Percentiles rank a stretch among this genome's conserved stretches.
Conservation (phyloP, 768 basidiomycete genomes). For the Termitomyces sp. region DNA sequence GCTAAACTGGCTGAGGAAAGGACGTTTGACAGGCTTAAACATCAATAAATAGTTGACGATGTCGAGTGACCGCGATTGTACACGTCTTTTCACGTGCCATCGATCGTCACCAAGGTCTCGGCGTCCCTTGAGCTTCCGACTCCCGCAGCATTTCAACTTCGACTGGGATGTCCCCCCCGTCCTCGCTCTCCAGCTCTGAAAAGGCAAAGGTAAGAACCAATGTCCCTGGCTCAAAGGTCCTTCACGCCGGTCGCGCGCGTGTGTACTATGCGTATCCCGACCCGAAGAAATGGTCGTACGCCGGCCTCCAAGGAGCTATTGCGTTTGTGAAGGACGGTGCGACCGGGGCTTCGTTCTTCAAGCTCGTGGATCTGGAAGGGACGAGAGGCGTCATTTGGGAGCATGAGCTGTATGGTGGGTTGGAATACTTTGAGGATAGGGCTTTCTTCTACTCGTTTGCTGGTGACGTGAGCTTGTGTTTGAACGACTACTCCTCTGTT, state of each 20-base stretch:
- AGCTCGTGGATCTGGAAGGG: conserved; percentile 79
- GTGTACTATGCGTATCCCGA: conserved; percentile 88
- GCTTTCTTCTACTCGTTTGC: conserved; percentile 91
- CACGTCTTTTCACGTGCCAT: not conserved
- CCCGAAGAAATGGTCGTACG: conserved; percentile 76
- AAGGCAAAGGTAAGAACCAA: conserved; percentile 71
- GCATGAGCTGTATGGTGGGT: conserved; percentile 81
- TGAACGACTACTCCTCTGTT: not conserved
- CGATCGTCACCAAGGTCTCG: no score
- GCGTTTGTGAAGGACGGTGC: conserved; percentile 61
- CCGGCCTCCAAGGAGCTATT: conserved; percentile 84
- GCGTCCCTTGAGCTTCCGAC: not conserved
- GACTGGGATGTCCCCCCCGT: conserved; percentile 23
- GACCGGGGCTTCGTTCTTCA: conserved; percentile 56
- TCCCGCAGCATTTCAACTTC: not conserved
- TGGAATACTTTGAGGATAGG: conserved; percentile 80
- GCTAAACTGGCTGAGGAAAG: no score
- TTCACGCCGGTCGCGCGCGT: conserved; percentile 75
- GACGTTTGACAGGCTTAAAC: no score
- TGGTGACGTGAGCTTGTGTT: conserved; percentile 71
- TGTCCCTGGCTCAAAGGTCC: conserved; percentile 64
- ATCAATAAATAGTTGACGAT: no score
- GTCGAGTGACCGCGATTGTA: no score
- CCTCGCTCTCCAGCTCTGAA: conserved; percentile 67
- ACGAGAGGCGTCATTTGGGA: conserved; percentile 91